Conservation (phyloP, 169 alveolate species). For the Plasmodium reichenowi region DNA sequence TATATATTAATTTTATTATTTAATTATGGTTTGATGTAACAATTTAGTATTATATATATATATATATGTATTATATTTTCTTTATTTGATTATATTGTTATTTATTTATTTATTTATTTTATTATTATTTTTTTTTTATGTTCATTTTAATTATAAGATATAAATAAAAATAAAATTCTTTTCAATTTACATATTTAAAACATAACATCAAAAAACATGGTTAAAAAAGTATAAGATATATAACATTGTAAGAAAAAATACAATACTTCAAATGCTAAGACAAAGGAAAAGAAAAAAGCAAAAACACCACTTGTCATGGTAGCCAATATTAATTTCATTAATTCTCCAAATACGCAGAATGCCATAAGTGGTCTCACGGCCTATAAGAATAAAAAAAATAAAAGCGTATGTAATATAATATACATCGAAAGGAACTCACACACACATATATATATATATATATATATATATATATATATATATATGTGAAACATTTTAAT, state of each 20-base stretch:
- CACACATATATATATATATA: not conserved
- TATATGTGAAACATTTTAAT: no score
- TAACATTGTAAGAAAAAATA: slow-evolving; percentile 91
- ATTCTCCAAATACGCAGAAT: slow-evolving; percentile 90
- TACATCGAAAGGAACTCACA: no score
- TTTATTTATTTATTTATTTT: not conserved
- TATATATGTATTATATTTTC: not conserved
- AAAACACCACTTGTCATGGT: slow-evolving; percentile 89
- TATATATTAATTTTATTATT: no score
- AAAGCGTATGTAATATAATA: not conserved
- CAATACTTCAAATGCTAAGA: slow-evolving; percentile 90
- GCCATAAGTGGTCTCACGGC: slow-evolving; percentile 92
- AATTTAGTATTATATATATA: no score
- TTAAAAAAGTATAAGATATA: slow-evolving; percentile 90
- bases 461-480: not conserved
- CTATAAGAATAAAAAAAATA: slow-evolving; percentile 62
- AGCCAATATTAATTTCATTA: slow-evolving; percentile 89
- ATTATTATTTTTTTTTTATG: no score
- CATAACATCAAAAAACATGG: slow-evolving; percentile 92
- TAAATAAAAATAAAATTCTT: not conserved
- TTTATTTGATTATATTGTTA: not conserved
- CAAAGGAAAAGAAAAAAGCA: slow-evolving; percentile 90
- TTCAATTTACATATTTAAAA: slow-evolving; percentile 76
- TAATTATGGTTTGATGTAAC: no score
- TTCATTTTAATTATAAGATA: not conserved